Conservation (phyloP, 2,329 filamentous ascomycete species). For the Geosmithia flava region DNA sequence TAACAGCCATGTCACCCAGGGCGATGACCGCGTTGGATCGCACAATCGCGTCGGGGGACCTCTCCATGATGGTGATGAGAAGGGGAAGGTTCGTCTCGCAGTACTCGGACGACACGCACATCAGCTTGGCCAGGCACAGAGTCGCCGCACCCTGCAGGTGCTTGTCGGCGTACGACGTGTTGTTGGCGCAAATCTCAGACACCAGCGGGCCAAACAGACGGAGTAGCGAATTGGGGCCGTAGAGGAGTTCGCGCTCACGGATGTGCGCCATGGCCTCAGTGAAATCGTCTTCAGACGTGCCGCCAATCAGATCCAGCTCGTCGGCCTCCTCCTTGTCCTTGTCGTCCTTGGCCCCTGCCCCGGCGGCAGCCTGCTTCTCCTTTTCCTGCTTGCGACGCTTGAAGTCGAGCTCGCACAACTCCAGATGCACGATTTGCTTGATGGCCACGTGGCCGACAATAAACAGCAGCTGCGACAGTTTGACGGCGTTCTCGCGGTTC, state of each 20-base stretch:
- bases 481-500: constrained; percentile 56
- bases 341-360: constrained; percentile 26
- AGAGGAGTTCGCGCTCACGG: constrained; percentile 71
- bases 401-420: constrained; percentile 95
- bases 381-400: constrained; percentile 90
- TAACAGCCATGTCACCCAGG: constrained; percentile 96
- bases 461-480: constrained; percentile 82
- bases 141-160: constrained; percentile 89
- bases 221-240: constrained; percentile 73
- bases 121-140: constrained; percentile 89
- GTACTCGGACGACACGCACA: constrained; percentile 96
- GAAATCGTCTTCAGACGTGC: constrained; percentile 89
- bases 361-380: constrained; percentile 47
- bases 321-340: constrained; percentile 59
- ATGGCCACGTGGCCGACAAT: constrained; percentile 94
- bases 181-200: constrained; percentile 87
- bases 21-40: constrained; percentile 95
- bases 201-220: constrained; percentile 85
- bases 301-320: constrained; percentile 91
- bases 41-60: constrained; percentile 82
- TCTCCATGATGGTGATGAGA: constrained; percentile 95
- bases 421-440: constrained; percentile 97
- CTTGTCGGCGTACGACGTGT: constrained; percentile 80
- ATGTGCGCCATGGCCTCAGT: constrained; percentile 78
- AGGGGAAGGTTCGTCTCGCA: constrained; percentile 87